phyloP scores from a whole-genome alignment of 768 basidiomycete species.

The Pisolithus orientalis region DNA sequence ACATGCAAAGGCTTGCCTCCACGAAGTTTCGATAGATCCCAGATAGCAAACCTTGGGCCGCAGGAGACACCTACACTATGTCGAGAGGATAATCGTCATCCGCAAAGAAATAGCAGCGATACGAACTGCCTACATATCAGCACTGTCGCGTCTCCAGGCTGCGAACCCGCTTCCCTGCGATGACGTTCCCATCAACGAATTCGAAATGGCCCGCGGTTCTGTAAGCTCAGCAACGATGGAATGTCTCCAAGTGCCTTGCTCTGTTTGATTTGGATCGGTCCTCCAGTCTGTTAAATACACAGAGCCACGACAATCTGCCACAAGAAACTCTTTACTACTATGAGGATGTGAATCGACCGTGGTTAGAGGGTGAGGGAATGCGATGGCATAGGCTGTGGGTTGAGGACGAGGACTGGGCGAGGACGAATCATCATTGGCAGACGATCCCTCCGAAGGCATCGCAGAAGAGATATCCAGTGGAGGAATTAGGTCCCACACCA shows the following conservation, averaged over 20 bases:
- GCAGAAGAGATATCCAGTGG: slow-evolving; percentile 37
- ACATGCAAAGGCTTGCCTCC: slow-evolving; percentile 69
- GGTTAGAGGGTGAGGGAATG: slow-evolving; percentile 66
- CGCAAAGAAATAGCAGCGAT: not conserved
- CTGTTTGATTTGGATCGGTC: slow-evolving; percentile 52
- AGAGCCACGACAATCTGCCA: slow-evolving; percentile 68
- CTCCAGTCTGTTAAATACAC: slow-evolving; percentile 82
- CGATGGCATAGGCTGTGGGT: slow-evolving; percentile 71
- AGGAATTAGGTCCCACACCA: slow-evolving; percentile 84
- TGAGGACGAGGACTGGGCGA: slow-evolving; percentile 42
- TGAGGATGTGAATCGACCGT: slow-evolving; percentile 65
- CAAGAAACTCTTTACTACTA: slow-evolving; percentile 73
- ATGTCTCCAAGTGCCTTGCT: slow-evolving; percentile 52
- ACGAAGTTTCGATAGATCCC: slow-evolving; percentile 66
- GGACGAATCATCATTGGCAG: slow-evolving; percentile 23
- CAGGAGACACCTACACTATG: slow-evolving; percentile 69
- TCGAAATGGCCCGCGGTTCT: slow-evolving; percentile 59
- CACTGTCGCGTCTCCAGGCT: slow-evolving; percentile 64
- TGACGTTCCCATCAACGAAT: slow-evolving; percentile 40
- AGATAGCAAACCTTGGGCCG: slow-evolving; percentile 65
- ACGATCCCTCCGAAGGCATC: slow-evolving; percentile 24
- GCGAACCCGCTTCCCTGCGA: slow-evolving; percentile 50
- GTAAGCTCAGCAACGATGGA: slow-evolving; percentile 64
- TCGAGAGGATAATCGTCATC: not conserved
- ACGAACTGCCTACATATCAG: slow-evolving; percentile 58